phyloP scores from a whole-genome alignment of 345 rosid genomes.

The Microthlaspi erraticum region DNA sequence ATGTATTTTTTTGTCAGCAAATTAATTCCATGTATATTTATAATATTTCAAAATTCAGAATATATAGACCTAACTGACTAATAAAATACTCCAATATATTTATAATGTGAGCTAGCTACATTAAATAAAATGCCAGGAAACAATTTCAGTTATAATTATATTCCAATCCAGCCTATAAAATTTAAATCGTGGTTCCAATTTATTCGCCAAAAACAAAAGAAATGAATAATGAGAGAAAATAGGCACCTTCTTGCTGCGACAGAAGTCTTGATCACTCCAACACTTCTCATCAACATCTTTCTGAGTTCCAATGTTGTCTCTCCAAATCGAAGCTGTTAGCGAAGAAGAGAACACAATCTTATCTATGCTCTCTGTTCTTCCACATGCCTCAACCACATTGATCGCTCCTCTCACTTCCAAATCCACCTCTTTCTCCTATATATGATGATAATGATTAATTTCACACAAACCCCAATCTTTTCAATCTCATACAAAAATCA shows the following conservation, averaged over 20 bases:
- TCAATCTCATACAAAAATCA: neutral
- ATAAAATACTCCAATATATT: slow-evolving; percentile 23
- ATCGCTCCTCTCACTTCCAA: slow-evolving; percentile 87
- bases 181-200: slow-evolving; percentile 19
- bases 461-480: slow-evolving; percentile 14
- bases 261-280: slow-evolving; percentile 81
- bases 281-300: slow-evolving; percentile 77
- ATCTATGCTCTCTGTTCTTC: slow-evolving; percentile 64
- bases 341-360: slow-evolving; percentile 78
- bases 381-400: slow-evolving; percentile 86
- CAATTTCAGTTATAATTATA: neutral
- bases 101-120: slow-evolving; percentile 19
- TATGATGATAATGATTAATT: neutral
- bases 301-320: slow-evolving; percentile 60
- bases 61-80: neutral
- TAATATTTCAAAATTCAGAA: slow-evolving; percentile 10
- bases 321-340: slow-evolving; percentile 83
- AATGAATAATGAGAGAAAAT: too few species aligned
- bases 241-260: slow-evolving; percentile 78
- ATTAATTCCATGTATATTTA: neutral
- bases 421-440: slow-evolving; percentile 64
- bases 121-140: slow-evolving; percentile 24
- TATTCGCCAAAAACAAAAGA: too few species aligned
- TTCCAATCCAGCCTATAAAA: slow-evolving; percentile 29
- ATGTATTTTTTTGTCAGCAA: neutral